Conservation (phyloP, 768 basidiomycete species). For the Rhizopogon roseolus region DNA sequence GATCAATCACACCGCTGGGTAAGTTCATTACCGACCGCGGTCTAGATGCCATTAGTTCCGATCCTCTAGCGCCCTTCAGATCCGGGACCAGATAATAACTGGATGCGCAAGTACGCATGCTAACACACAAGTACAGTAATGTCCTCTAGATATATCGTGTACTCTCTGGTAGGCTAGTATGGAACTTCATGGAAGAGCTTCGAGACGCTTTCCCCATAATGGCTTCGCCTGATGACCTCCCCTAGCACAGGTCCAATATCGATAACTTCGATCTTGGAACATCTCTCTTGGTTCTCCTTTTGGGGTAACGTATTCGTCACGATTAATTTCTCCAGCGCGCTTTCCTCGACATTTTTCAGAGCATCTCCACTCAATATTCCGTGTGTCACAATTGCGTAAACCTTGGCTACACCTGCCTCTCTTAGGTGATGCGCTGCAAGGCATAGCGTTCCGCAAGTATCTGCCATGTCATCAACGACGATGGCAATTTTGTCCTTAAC, state of each 20-base stretch:
- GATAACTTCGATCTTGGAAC: conserved; percentile 85
- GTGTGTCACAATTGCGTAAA: conserved; percentile 93
- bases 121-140: neutral
- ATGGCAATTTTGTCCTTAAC: conserved; percentile 92
- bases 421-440: conserved; percentile 85
- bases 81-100: neutral
- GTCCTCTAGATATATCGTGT: neutral
- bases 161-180: conserved; percentile 44
- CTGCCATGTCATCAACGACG: conserved; percentile 98
- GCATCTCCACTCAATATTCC: conserved; percentile 93
- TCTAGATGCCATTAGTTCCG: neutral
- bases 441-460: conserved; percentile 92
- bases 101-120: neutral
- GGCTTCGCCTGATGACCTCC: conserved; percentile 92
- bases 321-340: conserved; percentile 86
- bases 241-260: conserved; percentile 94
- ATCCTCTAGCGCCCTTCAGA: neutral
- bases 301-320: conserved; percentile 99
- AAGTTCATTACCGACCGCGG: neutral
- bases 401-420: conserved; percentile 82
- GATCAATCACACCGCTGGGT: neutral
- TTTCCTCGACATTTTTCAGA: conserved; percentile 63
- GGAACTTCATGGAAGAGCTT: conserved; percentile 89
- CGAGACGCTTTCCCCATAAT: conserved; percentile 94
- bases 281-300: conserved; percentile 61